Evolutionary conservation across 192 early-diverging fungal genomes (phyloP).

Genomic region (Kickxella alabastrina): DNA sequence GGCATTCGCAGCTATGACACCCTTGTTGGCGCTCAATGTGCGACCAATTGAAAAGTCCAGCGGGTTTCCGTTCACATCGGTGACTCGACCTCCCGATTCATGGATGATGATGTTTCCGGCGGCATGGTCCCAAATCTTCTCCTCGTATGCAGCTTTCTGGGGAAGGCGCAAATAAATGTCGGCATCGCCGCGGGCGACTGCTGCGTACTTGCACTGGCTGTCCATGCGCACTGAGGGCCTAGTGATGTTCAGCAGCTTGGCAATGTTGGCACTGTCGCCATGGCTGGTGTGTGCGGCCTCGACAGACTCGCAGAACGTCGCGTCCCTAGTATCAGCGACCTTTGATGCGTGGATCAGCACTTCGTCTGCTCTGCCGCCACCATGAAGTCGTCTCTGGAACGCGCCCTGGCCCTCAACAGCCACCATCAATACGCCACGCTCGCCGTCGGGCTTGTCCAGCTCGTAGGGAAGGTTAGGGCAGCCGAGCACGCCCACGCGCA

Average conservation of each 20-base stretch:
- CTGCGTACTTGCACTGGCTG: conserved; percentile 95
- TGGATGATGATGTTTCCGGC: conserved; percentile 83
- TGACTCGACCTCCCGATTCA: conserved; percentile 89
- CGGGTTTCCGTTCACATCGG: conserved; percentile 76
- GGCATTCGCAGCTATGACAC: conserved; percentile 79
- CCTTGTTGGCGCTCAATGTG: conserved; percentile 78
- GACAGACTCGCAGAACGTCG: conserved; percentile 92
- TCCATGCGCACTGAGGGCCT: conserved; percentile 86
- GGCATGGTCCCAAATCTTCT: conserved; percentile 99
- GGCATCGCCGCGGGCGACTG: conserved; percentile 88
- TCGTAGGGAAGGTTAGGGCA: conserved; percentile 75
- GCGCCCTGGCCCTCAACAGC: conserved; percentile 87
- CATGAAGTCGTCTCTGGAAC: conserved; percentile 61
- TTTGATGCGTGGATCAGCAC: conserved; percentile 56
- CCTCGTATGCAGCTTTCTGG: conserved; percentile 72
- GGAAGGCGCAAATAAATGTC: conserved; percentile 90
- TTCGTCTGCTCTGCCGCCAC: conserved; percentile 37
- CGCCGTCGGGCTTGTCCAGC: conserved; percentile 56
- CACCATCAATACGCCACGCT: conserved; percentile 78
- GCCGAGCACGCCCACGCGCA: conserved; percentile 87
- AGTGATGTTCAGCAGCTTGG: conserved; percentile 74
- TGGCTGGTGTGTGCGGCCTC: conserved; percentile 91
- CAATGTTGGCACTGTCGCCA: conserved; percentile 72
- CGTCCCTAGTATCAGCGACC: conserved; percentile 55
- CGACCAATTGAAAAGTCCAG: conserved; percentile 90